These are phyloP conservation scores for Plectosphaerella cucumerina DNA, from an alignment of 2,329 filamentous ascomycete species.

Conservation along the genomic window DNA sequence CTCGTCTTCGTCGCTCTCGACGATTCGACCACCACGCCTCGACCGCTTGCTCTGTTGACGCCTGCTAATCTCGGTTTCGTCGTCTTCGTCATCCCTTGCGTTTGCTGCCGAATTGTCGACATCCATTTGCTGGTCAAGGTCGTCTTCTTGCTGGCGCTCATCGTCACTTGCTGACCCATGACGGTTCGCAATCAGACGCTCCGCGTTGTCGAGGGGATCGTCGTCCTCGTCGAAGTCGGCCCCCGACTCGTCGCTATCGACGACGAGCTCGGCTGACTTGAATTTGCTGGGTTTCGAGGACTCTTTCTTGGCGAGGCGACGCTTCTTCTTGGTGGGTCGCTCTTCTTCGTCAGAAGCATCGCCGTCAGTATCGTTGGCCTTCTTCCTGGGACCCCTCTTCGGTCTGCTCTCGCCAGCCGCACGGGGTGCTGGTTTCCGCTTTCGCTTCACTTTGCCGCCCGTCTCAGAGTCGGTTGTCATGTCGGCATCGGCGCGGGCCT, in stretches of 20 bases:
- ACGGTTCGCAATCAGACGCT: slow-evolving; percentile 20
- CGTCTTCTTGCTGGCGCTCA: slow-evolving; percentile 17
- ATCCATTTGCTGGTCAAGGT: slow-evolving; percentile 45
- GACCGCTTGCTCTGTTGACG: slow-evolving; percentile 40
- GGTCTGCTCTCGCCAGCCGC: slow-evolving; percentile 35
- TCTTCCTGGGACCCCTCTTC: slow-evolving; percentile 47
- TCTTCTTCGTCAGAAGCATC: slow-evolving; percentile 45
- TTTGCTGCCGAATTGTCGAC: slow-evolving; percentile 38
- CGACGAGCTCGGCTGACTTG: slow-evolving; percentile 81
- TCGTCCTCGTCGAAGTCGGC: slow-evolving; percentile 29
- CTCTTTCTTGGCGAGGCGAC: slow-evolving; percentile 48
- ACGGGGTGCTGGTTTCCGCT: slow-evolving; percentile 53
- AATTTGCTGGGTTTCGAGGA: slow-evolving; percentile 55
- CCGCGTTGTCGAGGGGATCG: slow-evolving; percentile 24
- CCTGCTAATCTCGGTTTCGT: slow-evolving; percentile 46
- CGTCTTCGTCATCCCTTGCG: slow-evolving; percentile 39
- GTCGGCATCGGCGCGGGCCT: slow-evolving; percentile 66
- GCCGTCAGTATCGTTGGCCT: slow-evolving; percentile 48
- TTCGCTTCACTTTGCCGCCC: slow-evolving; percentile 74
- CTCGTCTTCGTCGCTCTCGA: slow-evolving; percentile 53
- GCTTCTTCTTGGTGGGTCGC: slow-evolving; percentile 57
- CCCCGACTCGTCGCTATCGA: slow-evolving; percentile 57
- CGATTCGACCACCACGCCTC: slow-evolving; percentile 42
- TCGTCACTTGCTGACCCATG: slow-evolving; percentile 21
- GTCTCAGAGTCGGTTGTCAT: slow-evolving; percentile 79